Conservation (phyloP, 768 basidiomycete species). For the Sarcomyxa edulis region DNA sequence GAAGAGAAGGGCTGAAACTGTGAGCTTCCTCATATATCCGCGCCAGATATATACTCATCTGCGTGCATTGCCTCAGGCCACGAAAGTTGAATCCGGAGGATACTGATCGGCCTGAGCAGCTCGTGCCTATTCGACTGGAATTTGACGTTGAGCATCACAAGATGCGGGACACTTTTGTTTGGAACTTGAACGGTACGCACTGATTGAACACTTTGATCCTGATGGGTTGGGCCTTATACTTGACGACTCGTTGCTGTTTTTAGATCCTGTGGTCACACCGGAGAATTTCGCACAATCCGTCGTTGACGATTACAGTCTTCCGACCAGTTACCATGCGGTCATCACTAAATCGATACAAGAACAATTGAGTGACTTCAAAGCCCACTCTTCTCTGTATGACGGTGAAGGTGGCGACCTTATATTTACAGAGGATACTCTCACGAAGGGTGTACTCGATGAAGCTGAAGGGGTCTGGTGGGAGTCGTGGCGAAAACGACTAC, state of each 20-base stretch:
- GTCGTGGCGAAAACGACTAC: constrained; percentile 57
- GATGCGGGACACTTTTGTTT: constrained; percentile 94
- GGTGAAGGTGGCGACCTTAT: constrained; percentile 31
- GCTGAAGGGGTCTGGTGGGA: constrained; percentile 63
- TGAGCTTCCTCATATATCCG: constrained; percentile 38
- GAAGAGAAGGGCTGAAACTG: constrained; percentile 70
- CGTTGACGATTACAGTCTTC: constrained; percentile 85
- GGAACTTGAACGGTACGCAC: constrained; percentile 90
- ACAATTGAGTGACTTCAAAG: constrained; percentile 76
- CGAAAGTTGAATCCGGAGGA: constrained; percentile 51
- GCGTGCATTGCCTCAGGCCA: constrained; percentile 41
- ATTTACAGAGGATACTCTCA: constrained; percentile 15
- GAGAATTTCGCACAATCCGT: constrained; percentile 87
- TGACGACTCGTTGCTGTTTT: neutral
- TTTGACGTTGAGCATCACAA: constrained; percentile 93
- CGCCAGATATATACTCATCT: constrained; percentile 7
- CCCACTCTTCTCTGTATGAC: constrained; percentile 56
- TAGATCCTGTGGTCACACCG: constrained; percentile 87
- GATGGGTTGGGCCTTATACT: neutral
- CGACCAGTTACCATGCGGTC: constrained; percentile 53
- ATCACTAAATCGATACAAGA: constrained; percentile 86
- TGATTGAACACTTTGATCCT: no score
- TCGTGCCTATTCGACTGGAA: constrained; percentile 94
- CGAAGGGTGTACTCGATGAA: constrained; percentile 42
- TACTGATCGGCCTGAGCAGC: constrained; percentile 64